Base-by-base conservation (phyloP, 2,329 filamentous ascomycete genomes). In the Chaetomium globosum region DNA sequence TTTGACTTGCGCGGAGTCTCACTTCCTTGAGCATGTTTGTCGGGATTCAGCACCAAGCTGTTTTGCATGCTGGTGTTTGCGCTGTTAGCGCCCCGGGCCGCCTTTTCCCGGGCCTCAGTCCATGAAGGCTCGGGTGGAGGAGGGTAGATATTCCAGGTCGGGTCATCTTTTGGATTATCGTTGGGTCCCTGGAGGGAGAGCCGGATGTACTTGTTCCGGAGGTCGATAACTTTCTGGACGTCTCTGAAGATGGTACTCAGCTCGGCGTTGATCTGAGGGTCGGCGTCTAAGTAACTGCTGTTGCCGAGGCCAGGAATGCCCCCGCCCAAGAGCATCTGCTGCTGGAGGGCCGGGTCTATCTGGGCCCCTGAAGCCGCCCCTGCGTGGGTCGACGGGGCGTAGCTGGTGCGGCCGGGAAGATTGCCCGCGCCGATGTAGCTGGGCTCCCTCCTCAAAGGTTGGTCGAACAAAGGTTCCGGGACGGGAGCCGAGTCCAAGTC, bases 111-210 rank as follows among this genome's bases (percentile, higher is more conserved):
- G 19, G 83, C 84, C 67, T 87, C 87, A 65, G 88, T 84, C 94
- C 95, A 98, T 2, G 92, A 91, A 19, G 95, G 95, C 73, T 96
- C 91, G 6, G 94, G 95, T 4, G 93, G 93, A 16, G 91, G 87
- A 10, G 95, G 95, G 73, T 98, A 98, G 53, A 99, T 92, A 61
- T 85, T 83, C 94, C 94, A 99, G 58, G 82, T 85, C 0, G 88
- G 84, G 21, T 90, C 86, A 75, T 98, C 93, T 72, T 92, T 92
- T 1, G 95, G 95, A 71, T 98, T 97, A 74, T 97, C 92, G 13
- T 86, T 84, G 8, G 89, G 84, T 10, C 90, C 85, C 74, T 99
- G 95, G 23, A 93, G 81, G 0, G 95, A 98, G 19, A 97, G 78
- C 1, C 86, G 82, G 60, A 98, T 91, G 77, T 98, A 99, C 73